Evolutionary conservation across 352 stramenopile genomes (phyloP).

Genomic region (Globisporangium spiculum): DNA sequence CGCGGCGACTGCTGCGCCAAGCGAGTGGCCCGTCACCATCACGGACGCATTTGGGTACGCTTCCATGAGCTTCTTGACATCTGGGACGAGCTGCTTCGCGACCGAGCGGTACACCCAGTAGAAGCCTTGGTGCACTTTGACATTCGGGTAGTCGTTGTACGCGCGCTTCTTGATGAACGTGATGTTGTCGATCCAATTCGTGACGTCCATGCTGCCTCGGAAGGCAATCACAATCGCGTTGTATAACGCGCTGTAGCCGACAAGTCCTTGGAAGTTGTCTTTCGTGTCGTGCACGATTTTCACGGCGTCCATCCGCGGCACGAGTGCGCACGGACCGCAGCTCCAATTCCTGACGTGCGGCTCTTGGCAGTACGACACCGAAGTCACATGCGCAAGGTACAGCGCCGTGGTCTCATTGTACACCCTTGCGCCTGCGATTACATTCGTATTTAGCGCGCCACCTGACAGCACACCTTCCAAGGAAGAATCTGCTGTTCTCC

Average conservation of each 20-base stretch:
- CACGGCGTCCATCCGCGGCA: constrained; percentile 44
- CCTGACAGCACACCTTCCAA: not conserved
- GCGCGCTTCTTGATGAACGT: constrained; percentile 74
- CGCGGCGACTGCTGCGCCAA: constrained; percentile 65
- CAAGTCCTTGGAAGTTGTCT: constrained; percentile 76
- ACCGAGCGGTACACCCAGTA: constrained; percentile 80
- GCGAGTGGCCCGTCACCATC: constrained; percentile 70
- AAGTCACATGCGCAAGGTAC: constrained; percentile 77
- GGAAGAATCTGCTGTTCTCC: not conserved
- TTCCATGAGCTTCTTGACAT: constrained; percentile 29
- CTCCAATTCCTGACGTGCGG: constrained; percentile 71
- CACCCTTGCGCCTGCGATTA: no score
- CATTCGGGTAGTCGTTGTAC: constrained; percentile 58
- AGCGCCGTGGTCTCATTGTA: constrained; percentile 73
- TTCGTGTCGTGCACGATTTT: constrained; percentile 64
- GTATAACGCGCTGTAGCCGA: constrained; percentile 60
- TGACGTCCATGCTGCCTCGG: constrained; percentile 78
- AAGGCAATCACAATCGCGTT: constrained; percentile 70
- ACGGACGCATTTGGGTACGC: constrained; percentile 44
- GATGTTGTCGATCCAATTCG: constrained; percentile 86
- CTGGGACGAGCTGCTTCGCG: constrained; percentile 38
- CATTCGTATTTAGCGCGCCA: not conserved
- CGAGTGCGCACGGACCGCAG: constrained; percentile 65
- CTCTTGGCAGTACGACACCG: constrained; percentile 70
- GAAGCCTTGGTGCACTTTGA: constrained; percentile 73